Base-by-base conservation (phyloP, 441 rosid genomes). In the Syzygium syzygioides region DNA sequence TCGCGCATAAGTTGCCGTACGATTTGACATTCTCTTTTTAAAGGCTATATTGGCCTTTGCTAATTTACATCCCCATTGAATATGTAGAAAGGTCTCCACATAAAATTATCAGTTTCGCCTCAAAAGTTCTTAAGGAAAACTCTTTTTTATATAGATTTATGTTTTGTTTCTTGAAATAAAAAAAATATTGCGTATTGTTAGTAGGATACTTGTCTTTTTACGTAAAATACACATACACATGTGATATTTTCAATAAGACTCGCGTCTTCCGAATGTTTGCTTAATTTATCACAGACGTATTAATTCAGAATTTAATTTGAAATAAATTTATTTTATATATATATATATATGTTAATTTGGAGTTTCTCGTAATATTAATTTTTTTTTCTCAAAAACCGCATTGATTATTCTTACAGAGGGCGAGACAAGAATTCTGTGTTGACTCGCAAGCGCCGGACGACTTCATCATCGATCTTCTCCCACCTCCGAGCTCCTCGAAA, bases 191-290 rank as follows among this genome's bases (percentile, higher is more conserved):
- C 37, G 1, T 30, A 32, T 15, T 4, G 20, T 66, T 4, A 0
- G 71, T 18, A 62, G 34, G 20, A 7, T 32, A n/a, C 71, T 62
- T 2, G 11, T 62, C 19, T 7, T 17, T n/a, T n/a, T 62, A 7
- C 19, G 0, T 64, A 30, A 8, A 17, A 30, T 64, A 30, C 41
- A 32, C 1, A 3, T 17, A 2, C 71, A 15, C 1, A 1, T 4
- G 0, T 14, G 68, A 62, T 45, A 0, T 62, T 62, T 64, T n/a
- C 5, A 14, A 64, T 14, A n/a, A 14, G 30, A 4, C 11, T 62
- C 0, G 3, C 12, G 0, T 60, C 20, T 64, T 30, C 10, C 12
- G 0, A 0, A 55, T 6, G 3, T 4, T 19, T 7, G 6, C 4
- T 17, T 15, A 32, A 66, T 5, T 30, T 0, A 4, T 45, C 9